Conservation (phyloP, 2,329 filamentous ascomycete species). For the Monosporascus sp. region DNA sequence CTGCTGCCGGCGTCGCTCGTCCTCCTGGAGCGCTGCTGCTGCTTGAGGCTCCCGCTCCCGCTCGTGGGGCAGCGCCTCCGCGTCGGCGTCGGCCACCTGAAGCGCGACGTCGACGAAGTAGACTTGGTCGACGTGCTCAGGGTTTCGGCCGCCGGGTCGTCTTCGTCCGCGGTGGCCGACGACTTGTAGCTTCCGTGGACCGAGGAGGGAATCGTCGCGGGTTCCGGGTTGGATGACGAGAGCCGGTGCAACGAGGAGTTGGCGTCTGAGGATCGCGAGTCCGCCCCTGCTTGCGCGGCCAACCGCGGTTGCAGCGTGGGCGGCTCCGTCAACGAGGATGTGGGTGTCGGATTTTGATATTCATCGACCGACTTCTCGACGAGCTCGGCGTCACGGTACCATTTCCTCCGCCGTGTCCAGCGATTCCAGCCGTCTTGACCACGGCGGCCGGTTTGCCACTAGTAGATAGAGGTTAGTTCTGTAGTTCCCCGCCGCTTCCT, state of each 20-base stretch:
- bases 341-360: slow-evolving; percentile 32
- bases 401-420: slow-evolving; percentile 89
- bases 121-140: slow-evolving; percentile 27
- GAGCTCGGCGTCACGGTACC: slow-evolving; percentile 93
- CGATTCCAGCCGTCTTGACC: slow-evolving; percentile 88
- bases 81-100: slow-evolving; percentile 7
- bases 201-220: slow-evolving; percentile 3
- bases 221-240: slow-evolving; percentile 11
- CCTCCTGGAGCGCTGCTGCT: slow-evolving; percentile 33
- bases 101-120: slow-evolving; percentile 11
- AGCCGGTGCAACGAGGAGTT: not conserved
- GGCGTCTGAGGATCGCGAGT: slow-evolving; percentile 3
- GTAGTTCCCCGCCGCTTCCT: no score
- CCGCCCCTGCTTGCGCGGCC: no score
- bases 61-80: slow-evolving; percentile 18
- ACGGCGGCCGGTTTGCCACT: slow-evolving; percentile 87
- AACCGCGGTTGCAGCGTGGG: slow-evolving; percentile 23
- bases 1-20: slow-evolving; percentile 38
- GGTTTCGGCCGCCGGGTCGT: slow-evolving; percentile 1
- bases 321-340: slow-evolving; percentile 20
- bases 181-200: slow-evolving; percentile 4
- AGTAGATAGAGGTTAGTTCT: not conserved
- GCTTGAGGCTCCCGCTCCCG: slow-evolving; percentile 14
- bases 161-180: not conserved
- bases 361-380: slow-evolving; percentile 58